These are phyloP conservation scores for Coemansia sp. DNA, from an alignment of 192 early-diverging fungal species.

Conservation along the genomic window DNA sequence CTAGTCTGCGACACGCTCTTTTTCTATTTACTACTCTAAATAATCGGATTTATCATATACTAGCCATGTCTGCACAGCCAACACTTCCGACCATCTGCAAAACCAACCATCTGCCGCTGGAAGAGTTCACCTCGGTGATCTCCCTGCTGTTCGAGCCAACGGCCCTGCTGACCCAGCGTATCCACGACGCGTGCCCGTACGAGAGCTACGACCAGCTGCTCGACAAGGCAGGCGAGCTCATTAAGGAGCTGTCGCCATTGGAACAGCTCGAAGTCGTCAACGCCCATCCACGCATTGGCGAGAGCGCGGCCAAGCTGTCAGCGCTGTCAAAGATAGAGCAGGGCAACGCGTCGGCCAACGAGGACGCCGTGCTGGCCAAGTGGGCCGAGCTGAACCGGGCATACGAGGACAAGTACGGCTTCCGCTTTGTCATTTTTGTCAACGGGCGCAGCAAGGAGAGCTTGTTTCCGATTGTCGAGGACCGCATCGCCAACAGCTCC, in stretches of 20 bases:
- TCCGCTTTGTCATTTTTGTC: slow-evolving; percentile 84
- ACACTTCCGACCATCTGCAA: slow-evolving; percentile 65
- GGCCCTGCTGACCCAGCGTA: slow-evolving; percentile 71
- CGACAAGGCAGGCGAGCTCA: slow-evolving; percentile 56
- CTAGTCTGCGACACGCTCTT: neutral
- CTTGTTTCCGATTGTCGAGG: slow-evolving; percentile 74
- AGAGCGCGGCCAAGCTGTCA: slow-evolving; percentile 66
- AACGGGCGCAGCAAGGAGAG: slow-evolving; percentile 70
- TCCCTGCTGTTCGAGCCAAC: slow-evolving; percentile 82
- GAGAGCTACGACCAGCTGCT: slow-evolving; percentile 68
- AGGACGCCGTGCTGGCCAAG: slow-evolving; percentile 58
- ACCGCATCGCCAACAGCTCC: slow-evolving; percentile 63
- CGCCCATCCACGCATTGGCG: slow-evolving; percentile 88
- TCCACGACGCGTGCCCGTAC: slow-evolving; percentile 72
- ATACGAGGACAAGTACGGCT: slow-evolving; percentile 76
- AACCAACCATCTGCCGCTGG: slow-evolving; percentile 58
- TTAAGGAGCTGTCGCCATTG: slow-evolving; percentile 56
- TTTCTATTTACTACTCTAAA: neutral
- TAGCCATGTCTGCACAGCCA: slow-evolving; percentile 27
- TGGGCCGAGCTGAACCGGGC: slow-evolving; percentile 63
- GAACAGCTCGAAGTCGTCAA: slow-evolving; percentile 82
- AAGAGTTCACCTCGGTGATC: slow-evolving; percentile 61
- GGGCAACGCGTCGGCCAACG: slow-evolving; percentile 53
- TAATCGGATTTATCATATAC: slow-evolving; percentile 6
- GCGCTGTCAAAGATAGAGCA: slow-evolving; percentile 73